phyloP scores from a whole-genome alignment of 257 asterid species.

The Sherardia arvensis region DNA sequence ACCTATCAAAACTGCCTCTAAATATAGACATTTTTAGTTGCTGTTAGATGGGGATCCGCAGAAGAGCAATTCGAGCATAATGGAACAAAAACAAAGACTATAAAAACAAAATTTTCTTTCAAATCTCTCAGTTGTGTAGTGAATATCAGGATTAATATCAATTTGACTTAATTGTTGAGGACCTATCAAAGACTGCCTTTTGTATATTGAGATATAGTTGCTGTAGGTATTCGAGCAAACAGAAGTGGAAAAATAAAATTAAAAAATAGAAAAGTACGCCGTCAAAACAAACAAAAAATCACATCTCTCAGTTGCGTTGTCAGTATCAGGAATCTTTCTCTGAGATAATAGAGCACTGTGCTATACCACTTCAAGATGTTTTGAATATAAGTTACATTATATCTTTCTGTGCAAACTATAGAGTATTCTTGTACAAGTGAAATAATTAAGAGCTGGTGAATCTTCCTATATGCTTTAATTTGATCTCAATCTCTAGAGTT shows the following conservation, averaged over 20 bases:
- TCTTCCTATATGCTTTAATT: conserved; percentile 14
- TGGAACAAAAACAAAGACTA: not conserved
- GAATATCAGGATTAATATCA: too few relatives aligned
- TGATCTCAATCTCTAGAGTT: conserved; percentile 28
- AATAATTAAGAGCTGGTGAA: conserved; percentile 14
- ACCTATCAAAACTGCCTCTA: not conserved
- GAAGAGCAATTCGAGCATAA: not conserved
- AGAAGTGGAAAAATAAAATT: too few relatives aligned
- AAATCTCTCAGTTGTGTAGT: too few relatives aligned
- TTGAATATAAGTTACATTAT: not conserved
- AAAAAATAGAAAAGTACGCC: too few relatives aligned
- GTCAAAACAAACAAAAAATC: not conserved
- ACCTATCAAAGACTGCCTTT: too few relatives aligned
- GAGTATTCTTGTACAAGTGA: conserved; percentile 8
- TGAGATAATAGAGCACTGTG: not conserved
- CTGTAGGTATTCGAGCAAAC: too few relatives aligned
- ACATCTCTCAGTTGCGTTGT: not conserved
- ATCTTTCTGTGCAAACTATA: conserved; percentile 5
- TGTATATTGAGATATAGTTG: too few relatives aligned
- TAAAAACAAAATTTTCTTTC: not conserved
- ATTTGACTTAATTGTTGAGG: too few relatives aligned
- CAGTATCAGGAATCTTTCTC: not conserved
- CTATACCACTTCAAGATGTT: not conserved
- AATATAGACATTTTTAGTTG: not conserved
- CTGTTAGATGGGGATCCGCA: not conserved